phyloP scores from a whole-genome alignment of 768 basidiomycete species.

The Boletus insuetus region DNA sequence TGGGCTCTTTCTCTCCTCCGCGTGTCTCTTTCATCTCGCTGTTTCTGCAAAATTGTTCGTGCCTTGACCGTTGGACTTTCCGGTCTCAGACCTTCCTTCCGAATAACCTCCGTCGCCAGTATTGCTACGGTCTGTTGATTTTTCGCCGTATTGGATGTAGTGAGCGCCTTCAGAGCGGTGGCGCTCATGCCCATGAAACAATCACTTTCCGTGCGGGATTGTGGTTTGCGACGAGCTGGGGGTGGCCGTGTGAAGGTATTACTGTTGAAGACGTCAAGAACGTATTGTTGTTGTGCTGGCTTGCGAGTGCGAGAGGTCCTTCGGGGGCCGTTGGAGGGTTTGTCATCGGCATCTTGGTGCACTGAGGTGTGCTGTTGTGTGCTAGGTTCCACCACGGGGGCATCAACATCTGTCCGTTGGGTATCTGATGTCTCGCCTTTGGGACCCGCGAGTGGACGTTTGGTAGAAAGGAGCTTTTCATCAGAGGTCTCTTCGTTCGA shows the following conservation, averaged over 20 bases:
- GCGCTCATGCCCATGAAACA: conserved; percentile 67
- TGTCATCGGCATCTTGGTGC: conserved; percentile 10
- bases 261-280: conserved; percentile 39
- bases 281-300: conserved; percentile 32
- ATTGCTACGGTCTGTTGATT: conserved; percentile 67
- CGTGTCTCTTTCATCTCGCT: conserved; percentile 58
- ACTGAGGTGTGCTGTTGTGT: conserved; percentile 4
- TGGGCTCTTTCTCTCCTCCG: conserved; percentile 58
- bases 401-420: not conserved
- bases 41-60: conserved; percentile 62
- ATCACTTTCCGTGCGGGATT: conserved; percentile 34
- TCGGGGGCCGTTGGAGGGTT: conserved; percentile 30
- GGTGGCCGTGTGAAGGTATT: conserved; percentile 27
- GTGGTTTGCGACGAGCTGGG: conserved; percentile 45
- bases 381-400: conserved; percentile 11
- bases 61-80: conserved; percentile 79
- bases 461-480: not conserved
- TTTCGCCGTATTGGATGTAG: conserved; percentile 64
- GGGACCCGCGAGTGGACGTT: not conserved
- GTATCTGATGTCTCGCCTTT: not conserved
- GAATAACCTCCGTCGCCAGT: conserved; percentile 68
- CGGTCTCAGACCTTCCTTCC: conserved; percentile 66
- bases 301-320: conserved; percentile 54
- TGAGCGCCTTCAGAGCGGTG: conserved; percentile 66
- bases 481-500: conserved; percentile 16